Evolutionary conservation across 306 rosid genomes (phyloP).

Genomic region (Sicyos baderoa): DNA sequence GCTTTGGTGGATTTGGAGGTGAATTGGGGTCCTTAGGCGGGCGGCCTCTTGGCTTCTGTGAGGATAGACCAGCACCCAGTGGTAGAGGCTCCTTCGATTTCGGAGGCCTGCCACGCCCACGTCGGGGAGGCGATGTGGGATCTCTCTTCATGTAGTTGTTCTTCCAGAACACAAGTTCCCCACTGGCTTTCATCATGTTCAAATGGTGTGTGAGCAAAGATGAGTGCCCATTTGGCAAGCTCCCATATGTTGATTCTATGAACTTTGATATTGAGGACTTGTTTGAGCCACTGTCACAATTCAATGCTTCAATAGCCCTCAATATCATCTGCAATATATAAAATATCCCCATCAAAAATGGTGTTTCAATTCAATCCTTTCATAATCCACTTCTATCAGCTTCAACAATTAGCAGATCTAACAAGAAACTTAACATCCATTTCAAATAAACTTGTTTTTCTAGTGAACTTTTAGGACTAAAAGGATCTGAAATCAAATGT

Average conservation of each 20-base stretch:
- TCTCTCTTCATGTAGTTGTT: conserved; percentile 59
- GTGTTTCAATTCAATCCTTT: background rate
- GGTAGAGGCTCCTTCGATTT: conserved; percentile 33
- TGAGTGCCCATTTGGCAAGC: conserved; percentile 58
- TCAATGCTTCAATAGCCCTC: conserved; percentile 46
- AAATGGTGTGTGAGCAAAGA: conserved; percentile 53
- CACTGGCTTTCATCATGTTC: conserved; percentile 49
- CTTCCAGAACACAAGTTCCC: conserved; percentile 54
- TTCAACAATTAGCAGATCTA: background rate
- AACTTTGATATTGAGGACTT: conserved; percentile 61
- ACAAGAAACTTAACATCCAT: background rate
- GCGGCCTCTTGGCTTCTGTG: conserved; percentile 40
- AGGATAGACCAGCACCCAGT: too few relatives aligned
- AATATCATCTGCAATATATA: conserved; percentile 49
- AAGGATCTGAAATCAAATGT: too few relatives aligned
- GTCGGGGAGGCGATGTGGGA: conserved; percentile 53
- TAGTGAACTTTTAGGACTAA: too few relatives aligned
- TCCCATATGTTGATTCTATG: conserved; percentile 65
- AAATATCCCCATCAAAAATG: background rate
- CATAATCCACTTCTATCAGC: background rate
- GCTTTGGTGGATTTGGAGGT: conserved; percentile 23
- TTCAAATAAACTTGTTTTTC: too few relatives aligned
- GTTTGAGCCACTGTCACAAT: conserved; percentile 59
- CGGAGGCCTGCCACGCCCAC: conserved; percentile 79
- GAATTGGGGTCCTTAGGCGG: conserved; percentile 28